A percentile compares a stretch with the other conserved stretches of the same genome.
These are phyloP conservation scores for Coemansia biformis DNA, from an alignment of 192 early-diverging fungal species.

Conservation along the genomic window DNA sequence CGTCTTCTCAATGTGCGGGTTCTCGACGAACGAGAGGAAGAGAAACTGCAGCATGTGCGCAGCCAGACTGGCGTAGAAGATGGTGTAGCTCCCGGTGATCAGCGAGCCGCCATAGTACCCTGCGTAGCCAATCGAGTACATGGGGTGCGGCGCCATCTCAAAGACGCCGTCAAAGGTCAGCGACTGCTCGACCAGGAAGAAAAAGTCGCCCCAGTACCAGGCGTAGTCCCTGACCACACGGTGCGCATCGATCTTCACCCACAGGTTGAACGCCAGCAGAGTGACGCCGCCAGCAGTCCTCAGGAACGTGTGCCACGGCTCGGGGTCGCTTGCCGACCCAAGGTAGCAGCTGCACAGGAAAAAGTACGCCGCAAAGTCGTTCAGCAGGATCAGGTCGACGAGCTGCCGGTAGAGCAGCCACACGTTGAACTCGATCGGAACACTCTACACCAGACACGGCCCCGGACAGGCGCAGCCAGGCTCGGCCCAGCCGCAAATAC, in stretches of 20 bases:
- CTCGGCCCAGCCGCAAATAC: too few relatives aligned
- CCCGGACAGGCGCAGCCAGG: too few relatives aligned
- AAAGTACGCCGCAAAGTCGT: conserved; percentile 89
- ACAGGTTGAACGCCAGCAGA: conserved; percentile 85
- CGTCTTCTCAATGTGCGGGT: conserved; percentile 75
- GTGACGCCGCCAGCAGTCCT: conserved; percentile 73
- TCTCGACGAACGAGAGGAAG: conserved; percentile 89
- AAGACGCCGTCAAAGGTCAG: conserved; percentile 90
- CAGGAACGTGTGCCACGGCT: conserved; percentile 58
- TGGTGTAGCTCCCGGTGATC: conserved; percentile 85
- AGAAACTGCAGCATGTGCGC: conserved; percentile 85
- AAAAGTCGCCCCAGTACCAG: conserved; percentile 99
- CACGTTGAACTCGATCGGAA: conserved; percentile 91
- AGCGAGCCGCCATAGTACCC: conserved; percentile 94
- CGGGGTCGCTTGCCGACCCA: conserved; percentile 57
- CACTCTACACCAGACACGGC: too few relatives aligned
- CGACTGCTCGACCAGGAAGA: conserved; percentile 89
- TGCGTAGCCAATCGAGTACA: conserved; percentile 97
- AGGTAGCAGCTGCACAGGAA: conserved; percentile 73
- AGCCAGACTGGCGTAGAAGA: conserved; percentile 82
- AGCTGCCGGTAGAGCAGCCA: conserved; percentile 94
- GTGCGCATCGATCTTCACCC: conserved; percentile 94
- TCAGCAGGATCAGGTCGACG: conserved; percentile 88
- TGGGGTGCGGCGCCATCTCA: conserved; percentile 96
- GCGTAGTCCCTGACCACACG: conserved; percentile 96